Conservation (phyloP, 169 alveolate species). For the Eimeria acervulina region DNA sequence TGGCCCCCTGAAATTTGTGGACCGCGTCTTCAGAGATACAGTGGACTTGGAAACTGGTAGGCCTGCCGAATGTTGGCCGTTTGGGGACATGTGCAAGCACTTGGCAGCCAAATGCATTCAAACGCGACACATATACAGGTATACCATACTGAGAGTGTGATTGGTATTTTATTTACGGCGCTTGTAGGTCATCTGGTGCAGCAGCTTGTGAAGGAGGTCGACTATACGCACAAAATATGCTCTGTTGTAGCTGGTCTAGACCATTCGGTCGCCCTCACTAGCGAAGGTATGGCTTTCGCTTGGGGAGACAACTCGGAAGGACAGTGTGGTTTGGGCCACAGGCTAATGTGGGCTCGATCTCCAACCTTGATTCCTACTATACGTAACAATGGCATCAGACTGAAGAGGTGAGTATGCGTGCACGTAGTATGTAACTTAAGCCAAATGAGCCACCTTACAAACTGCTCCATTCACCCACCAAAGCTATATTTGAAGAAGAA, state of each 20-base stretch:
- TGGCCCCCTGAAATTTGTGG: constrained; percentile 78
- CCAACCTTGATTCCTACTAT: constrained; percentile 72
- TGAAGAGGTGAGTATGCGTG: constrained; percentile 39
- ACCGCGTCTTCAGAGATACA: constrained; percentile 30
- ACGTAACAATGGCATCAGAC: constrained; percentile 48
- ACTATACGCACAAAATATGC: constrained; percentile 77
- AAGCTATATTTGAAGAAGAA: too few species aligned
- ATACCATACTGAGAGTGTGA: neutral
- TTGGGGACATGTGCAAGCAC: neutral
- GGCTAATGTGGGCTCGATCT: constrained; percentile 18
- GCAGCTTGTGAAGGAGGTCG: constrained; percentile 56
- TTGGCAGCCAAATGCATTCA: neutral
- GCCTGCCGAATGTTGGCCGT: neutral
- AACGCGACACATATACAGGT: neutral
- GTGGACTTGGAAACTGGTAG: constrained; percentile 62
- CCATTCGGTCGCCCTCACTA: constrained; percentile 80
- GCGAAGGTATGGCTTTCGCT: constrained; percentile 80
- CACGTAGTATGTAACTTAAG: neutral
- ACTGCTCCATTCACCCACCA: neutral
- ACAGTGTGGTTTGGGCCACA: constrained; percentile 85
- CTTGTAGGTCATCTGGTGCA: constrained; percentile 74
- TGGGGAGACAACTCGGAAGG: constrained; percentile 85
- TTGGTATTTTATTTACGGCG: neutral
- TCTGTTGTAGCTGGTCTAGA: constrained; percentile 83
- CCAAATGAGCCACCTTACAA: neutral